phyloP scores from a whole-genome alignment of 805 yeast genomes.

The Blastobotrys terrestris region DNA sequence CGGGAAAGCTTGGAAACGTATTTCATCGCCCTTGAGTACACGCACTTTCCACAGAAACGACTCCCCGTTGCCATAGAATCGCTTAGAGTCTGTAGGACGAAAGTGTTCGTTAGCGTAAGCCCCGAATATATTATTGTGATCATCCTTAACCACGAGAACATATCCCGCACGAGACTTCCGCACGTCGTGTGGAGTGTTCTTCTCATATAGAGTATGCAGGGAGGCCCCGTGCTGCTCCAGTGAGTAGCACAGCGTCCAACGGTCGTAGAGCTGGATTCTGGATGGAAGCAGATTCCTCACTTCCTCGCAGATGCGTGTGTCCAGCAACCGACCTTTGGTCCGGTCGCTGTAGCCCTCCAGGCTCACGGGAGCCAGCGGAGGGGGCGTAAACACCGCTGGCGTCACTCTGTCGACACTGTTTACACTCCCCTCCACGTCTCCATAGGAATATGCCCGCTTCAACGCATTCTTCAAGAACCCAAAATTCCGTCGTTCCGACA shows the following conservation, averaged over 20 bases:
- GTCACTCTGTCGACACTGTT: background rate
- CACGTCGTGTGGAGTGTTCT: constrained; percentile 26
- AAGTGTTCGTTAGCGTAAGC: constrained; percentile 66
- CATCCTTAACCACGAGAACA: constrained; percentile 65
- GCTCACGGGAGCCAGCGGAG: constrained; percentile 22
- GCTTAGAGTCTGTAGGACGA: constrained; percentile 61
- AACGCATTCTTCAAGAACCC: background rate
- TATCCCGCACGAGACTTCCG: constrained; percentile 54
- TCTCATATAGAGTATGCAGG: constrained; percentile 60
- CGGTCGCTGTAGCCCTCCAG: constrained; percentile 54
- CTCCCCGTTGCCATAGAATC: constrained; percentile 91
- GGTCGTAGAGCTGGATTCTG: constrained; percentile 66
- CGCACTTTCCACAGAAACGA: constrained; percentile 76
- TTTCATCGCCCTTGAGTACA: constrained; percentile 31
- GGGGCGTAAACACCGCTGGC: constrained; percentile 8
- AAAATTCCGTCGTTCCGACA: background rate
- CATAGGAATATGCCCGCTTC: background rate
- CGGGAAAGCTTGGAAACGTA: constrained; percentile 64
- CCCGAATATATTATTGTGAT: constrained; percentile 61
- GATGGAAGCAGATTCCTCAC: constrained; percentile 69
- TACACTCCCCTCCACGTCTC: background rate
- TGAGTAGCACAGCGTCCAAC: constrained; percentile 77
- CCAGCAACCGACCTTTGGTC: constrained; percentile 54
- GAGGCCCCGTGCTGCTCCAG: constrained; percentile 91
- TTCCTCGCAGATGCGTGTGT: constrained; percentile 60